Evolutionary conservation across 768 basidiomycete genomes (phyloP).

Genomic region (Amanita rubescens): DNA sequence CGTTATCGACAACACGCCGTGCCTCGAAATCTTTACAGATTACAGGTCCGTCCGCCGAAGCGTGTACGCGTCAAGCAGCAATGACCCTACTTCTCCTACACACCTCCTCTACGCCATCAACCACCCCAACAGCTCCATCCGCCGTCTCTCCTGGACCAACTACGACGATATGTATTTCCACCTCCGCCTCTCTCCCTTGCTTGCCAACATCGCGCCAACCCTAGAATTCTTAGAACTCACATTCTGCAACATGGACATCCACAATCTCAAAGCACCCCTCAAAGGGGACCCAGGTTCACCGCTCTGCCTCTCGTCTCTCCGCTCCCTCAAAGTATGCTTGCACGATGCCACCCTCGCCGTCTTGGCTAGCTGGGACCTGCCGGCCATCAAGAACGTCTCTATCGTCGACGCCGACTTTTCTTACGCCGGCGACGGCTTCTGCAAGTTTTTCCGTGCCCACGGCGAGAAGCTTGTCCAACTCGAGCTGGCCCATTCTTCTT

Average conservation of each 20-base stretch:
- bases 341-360: slow-evolving; percentile 66
- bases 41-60: slow-evolving; percentile 56
- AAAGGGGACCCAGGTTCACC: slow-evolving; percentile 19
- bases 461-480: slow-evolving; percentile 55
- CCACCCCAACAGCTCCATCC: slow-evolving; percentile 43
- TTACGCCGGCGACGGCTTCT: slow-evolving; percentile 60
- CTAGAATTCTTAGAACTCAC: slow-evolving; percentile 67
- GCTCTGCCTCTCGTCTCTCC: slow-evolving; percentile 53
- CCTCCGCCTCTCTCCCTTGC: slow-evolving; percentile 45
- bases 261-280: slow-evolving; percentile 16
- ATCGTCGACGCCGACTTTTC: slow-evolving; percentile 66
- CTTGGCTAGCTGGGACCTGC: slow-evolving; percentile 62
- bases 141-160: slow-evolving; percentile 62
- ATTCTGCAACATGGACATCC: slow-evolving; percentile 42
- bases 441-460: slow-evolving; percentile 58
- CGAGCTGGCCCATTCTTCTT: slow-evolving; percentile 66
- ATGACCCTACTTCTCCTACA: slow-evolving; percentile 37
- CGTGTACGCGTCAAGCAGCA: slow-evolving; percentile 35
- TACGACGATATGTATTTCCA: slow-evolving; percentile 59
- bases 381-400: slow-evolving; percentile 51
- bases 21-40: slow-evolving; percentile 55
- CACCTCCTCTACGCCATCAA: slow-evolving; percentile 54
- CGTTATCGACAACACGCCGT: slow-evolving; percentile 59
- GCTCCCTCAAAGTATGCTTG: slow-evolving; percentile 60
- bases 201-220: slow-evolving; percentile 41